Evolutionary conservation across 2,329 filamentous ascomycete genomes (phyloP), one percentile per base, ranked within the genome.

Genomic region (Coniella vitis): DNA sequence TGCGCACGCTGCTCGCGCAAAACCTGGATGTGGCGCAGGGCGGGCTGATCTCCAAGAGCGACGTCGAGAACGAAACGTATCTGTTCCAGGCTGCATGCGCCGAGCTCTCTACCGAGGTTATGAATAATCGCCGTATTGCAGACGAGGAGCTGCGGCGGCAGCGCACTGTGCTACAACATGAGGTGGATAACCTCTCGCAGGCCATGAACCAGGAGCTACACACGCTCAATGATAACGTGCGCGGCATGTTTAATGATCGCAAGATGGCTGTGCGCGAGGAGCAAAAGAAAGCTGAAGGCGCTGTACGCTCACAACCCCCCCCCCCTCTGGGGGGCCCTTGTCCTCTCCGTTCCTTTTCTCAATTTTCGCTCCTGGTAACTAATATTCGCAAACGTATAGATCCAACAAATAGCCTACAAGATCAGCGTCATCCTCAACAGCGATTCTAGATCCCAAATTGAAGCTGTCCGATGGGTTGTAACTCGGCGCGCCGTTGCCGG

Each of bases 371-470:
- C n/a, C 13, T 41, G 19, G 5, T n/a, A 7, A 17, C 29, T 31
- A 16, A 25, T 38, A 19, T 56, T 61, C 51, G 63, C 45, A 17
- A 12, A 4, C 21, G 10, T 19, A 20, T 60, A 88, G 76, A 90
- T 95, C 54, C 90, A 96, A 73, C 86, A 95, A 70, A 77, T 97
- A 57, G 95, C 91, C 68, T 95, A 97, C 69, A 93, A 95, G 65
- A 97, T 98, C 65, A 94, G 87, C 19, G 89, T 95, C 29, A 77
- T 81, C 36, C 76, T 98, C 38, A 94, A 89, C 64, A 93, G 88
- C 54, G 93, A 97, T 65, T 83, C 86, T 41, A 90, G 91, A 64
- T 91, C 87, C 4, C 87, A 96, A 59, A 90, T 97, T 42, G 93
- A 98, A 65, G 86, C 84, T 1, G 71, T 98, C 42, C 77, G 93